Evolutionary conservation across 1,139 yeast species (phyloP).

Genomic region (Geotrichum restrictum): DNA sequence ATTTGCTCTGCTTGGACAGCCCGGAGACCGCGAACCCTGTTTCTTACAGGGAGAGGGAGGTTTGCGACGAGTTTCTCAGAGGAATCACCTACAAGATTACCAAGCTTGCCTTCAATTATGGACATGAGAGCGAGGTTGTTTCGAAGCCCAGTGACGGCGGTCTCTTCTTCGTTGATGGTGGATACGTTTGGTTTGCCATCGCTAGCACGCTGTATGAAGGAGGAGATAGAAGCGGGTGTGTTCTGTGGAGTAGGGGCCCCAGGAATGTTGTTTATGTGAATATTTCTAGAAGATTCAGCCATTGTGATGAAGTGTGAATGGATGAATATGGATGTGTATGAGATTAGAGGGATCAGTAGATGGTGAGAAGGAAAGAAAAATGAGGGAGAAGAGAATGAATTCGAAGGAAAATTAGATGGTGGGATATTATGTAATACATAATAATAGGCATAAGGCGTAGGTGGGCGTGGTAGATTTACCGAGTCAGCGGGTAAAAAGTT

Average conservation of each 20-base stretch:
- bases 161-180: slow-evolving; percentile 59
- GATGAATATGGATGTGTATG: background rate
- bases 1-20: slow-evolving; percentile 78
- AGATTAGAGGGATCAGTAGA: background rate
- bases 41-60: slow-evolving; percentile 70
- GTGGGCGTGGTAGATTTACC: no score
- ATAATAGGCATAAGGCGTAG: no score
- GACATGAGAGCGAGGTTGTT: slow-evolving; percentile 74
- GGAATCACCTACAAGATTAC: slow-evolving; percentile 76
- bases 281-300: slow-evolving; percentile 64
- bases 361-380: background rate
- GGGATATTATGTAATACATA: background rate
- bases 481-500: no score
- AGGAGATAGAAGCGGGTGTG: slow-evolving; percentile 79
- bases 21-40: slow-evolving; percentile 77
- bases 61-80: slow-evolving; percentile 72
- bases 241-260: slow-evolving; percentile 98
- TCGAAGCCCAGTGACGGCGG: slow-evolving; percentile 41
- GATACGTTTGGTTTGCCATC: slow-evolving; percentile 63
- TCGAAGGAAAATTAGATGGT: background rate
- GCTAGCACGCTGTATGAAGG: slow-evolving; percentile 57
- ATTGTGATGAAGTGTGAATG: slow-evolving; percentile 35
- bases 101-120: slow-evolving; percentile 87
- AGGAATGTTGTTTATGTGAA: slow-evolving; percentile 69
- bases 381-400: background rate